These are phyloP conservation scores for Myriosclerotinia duriaeana DNA, from an alignment of 2,329 filamentous ascomycete genomes.

Conservation along the genomic window DNA sequence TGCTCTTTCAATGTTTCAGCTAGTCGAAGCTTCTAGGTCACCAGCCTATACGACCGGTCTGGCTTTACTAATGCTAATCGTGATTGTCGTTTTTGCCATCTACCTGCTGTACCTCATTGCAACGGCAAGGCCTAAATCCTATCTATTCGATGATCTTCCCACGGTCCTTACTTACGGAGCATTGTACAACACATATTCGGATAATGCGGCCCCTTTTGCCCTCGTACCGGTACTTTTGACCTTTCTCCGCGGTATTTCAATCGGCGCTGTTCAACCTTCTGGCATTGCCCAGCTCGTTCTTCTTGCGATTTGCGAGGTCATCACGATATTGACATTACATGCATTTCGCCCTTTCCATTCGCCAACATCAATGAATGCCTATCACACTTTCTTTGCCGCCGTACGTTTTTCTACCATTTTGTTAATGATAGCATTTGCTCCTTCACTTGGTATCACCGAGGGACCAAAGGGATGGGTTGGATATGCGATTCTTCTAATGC, in stretches of 20 bases:
- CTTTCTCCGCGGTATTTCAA: constrained; percentile 81
- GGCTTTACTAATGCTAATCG: constrained; percentile 70
- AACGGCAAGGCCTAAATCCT: constrained; percentile 75
- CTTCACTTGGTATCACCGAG: constrained; percentile 75
- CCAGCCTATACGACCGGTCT: constrained; percentile 70
- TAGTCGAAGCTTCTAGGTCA: constrained; percentile 71
- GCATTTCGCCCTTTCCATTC: constrained; percentile 88
- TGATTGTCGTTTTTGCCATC: constrained; percentile 69
- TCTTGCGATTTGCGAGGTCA: constrained; percentile 90
- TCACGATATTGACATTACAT: constrained; percentile 81
- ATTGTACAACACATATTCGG: constrained; percentile 95
- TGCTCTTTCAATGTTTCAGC: constrained; percentile 84
- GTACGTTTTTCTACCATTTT: constrained; percentile 75
- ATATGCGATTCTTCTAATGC: constrained; percentile 83
- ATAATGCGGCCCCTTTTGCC: constrained; percentile 87
- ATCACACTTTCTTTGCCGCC: constrained; percentile 80
- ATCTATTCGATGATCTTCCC: constrained; percentile 88
- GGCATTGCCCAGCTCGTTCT: constrained; percentile 92
- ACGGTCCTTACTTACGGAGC: constrained; percentile 89
- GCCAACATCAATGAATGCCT: constrained; percentile 95
- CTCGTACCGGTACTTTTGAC: constrained; percentile 83
- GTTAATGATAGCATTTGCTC: constrained; percentile 79
- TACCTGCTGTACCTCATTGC: constrained; percentile 83
- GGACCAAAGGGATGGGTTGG: constrained; percentile 90
- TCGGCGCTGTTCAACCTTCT: constrained; percentile 88